A percentile compares a stretch with the other conserved stretches of the same genome.
Evolutionary conservation across 2,329 filamentous ascomycete species (phyloP).

Genomic region (Epichloe sp.): DNA sequence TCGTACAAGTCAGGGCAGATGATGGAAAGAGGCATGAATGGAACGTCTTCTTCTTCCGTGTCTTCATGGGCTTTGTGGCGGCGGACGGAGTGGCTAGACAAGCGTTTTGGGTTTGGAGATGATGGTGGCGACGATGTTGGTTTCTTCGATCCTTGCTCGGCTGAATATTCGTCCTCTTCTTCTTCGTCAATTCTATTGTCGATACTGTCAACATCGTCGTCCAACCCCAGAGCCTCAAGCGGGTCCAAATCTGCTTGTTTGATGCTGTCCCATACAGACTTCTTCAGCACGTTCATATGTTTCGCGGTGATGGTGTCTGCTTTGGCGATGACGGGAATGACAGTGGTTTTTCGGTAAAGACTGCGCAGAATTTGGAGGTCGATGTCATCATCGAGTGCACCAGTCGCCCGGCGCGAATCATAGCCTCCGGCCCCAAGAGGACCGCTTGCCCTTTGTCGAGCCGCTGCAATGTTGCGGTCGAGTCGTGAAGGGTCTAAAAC

Average conservation of each 20-base stretch:
- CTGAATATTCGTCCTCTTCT: slow-evolving; percentile 22
- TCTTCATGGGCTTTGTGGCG: slow-evolving; percentile 34
- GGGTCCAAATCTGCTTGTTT: slow-evolving; percentile 80
- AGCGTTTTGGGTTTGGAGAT: slow-evolving; percentile 29
- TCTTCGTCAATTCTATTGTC: slow-evolving; percentile 43
- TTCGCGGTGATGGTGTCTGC: slow-evolving; percentile 92
- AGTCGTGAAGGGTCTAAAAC: slow-evolving; percentile 79
- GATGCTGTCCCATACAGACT: slow-evolving; percentile 76
- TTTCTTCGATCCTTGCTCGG: slow-evolving; percentile 11
- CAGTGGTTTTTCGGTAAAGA: slow-evolving; percentile 84
- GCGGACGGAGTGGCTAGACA: slow-evolving; percentile 32
- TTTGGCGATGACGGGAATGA: slow-evolving; percentile 91
- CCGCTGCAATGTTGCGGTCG: slow-evolving; percentile 64
- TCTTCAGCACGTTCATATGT: slow-evolving; percentile 88
- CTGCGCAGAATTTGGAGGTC: slow-evolving; percentile 83
- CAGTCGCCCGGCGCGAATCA: slow-evolving; percentile 33
- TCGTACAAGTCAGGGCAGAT: slow-evolving; percentile 91
- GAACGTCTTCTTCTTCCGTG: slow-evolving; percentile 38
- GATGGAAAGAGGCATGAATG: slow-evolving; percentile 78
- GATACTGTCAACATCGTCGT: slow-evolving; percentile 56
- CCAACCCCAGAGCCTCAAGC: slow-evolving; percentile 71
- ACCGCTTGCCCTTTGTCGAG: slow-evolving; percentile 41
- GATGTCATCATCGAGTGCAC: slow-evolving; percentile 72
- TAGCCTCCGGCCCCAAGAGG: slow-evolving; percentile 33
- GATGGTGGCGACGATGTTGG: slow-evolving; percentile 18